A percentile compares a stretch with the other conserved stretches of the same genome.
Conservation (phyloP, 257 asterid species). For the Perilla frutescens region DNA sequence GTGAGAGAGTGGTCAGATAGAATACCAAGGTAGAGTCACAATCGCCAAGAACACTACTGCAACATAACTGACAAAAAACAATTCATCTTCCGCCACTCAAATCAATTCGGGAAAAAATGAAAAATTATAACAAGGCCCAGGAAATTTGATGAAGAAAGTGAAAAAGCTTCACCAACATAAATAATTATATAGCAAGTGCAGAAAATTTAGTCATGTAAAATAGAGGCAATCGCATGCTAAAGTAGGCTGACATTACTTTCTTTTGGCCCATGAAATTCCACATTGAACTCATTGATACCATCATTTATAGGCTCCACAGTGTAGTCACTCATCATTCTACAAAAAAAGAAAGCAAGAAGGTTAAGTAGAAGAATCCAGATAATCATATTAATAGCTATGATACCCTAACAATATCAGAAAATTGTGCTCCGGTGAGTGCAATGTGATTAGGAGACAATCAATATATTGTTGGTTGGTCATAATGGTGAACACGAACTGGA, state of each 20-base stretch:
- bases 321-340: slow-evolving; percentile 98
- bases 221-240: slow-evolving; percentile 16
- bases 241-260: slow-evolving; percentile 63
- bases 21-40: not conserved
- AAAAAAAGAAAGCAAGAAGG: slow-evolving; percentile 8
- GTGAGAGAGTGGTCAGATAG: not conserved
- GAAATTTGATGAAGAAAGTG: not conserved
- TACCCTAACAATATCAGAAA: not conserved
- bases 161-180: slow-evolving; percentile 1
- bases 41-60: not conserved
- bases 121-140: not conserved
- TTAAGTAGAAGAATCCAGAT: not conserved
- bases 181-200: not conserved
- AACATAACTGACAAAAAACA: not conserved
- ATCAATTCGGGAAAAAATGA: not conserved
- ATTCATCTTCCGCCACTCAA: not conserved
- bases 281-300: slow-evolving; percentile 84
- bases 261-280: slow-evolving; percentile 92
- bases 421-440: slow-evolving; percentile 6
- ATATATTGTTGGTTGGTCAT: not conserved
- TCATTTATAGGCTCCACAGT: slow-evolving; percentile 83
- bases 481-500: not conserved
- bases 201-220: slow-evolving; percentile 14
- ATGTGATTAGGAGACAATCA: not conserved
- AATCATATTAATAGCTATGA: not conserved